Base-by-base conservation (phyloP, 768 basidiomycete genomes). In the Aureoboletus auriporus region DNA sequence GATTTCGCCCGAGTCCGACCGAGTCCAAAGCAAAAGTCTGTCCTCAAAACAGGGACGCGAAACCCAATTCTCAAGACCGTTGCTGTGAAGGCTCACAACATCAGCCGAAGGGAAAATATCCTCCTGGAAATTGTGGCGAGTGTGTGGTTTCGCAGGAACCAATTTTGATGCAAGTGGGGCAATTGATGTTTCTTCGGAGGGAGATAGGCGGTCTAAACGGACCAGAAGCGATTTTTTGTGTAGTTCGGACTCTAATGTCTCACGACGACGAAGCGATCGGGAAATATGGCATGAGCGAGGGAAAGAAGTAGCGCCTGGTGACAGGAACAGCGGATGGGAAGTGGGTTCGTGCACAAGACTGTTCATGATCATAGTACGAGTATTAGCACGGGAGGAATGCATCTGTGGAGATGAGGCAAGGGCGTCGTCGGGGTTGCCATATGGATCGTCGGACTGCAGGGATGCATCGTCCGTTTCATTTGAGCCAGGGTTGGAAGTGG, bases 21-120 rank as follows among this genome's bases (percentile, higher is more conserved):
- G 71, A 11, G 75, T 64, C 71, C 82, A 85, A 5, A 86, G 70
- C 26, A 71, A 66, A 53, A 77, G 69, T 29, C 86, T 74, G 47
- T 90, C 86, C 65, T 91, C 88, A 62, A 87, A 89, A 60, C 84
- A 84, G 23, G 84, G 82, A 4, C 88, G 83, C 33, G 73, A 70
- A 52, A 80, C 73, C 89, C 89, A 91, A n/a, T 69, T 75, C 37
- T 74, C 75, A 39, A 91, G 69, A 46, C 84, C 83, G 12, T 70
- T 69, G 59, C 83, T 84, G 35, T 66, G 59, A 39, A 54, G 44
- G 44, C 41, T 44, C 23, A 56, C 46, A 14, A 48, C 53, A 38
- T 53, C 55, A 6, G 53, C 34, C 39, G 49, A 44, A 27, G 52
- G 55, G 41, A 66, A 62, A 29, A 52, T 20, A 50, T 53, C 57